Evolutionary conservation across 768 basidiomycete species (phyloP).

Genomic region (Mycena galopus): DNA sequence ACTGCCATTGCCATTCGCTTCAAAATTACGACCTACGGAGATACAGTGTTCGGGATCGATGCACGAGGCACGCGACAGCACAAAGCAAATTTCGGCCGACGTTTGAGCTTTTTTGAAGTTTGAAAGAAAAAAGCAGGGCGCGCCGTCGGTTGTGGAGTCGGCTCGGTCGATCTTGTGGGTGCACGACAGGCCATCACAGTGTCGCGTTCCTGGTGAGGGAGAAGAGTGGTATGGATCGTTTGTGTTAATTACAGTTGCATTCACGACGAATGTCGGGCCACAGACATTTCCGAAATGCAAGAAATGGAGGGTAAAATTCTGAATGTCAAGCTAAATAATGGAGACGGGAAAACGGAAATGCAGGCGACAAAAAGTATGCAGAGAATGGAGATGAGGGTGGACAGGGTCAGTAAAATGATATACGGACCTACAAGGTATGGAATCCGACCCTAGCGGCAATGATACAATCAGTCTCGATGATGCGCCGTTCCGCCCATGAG

Average conservation of each 20-base stretch:
- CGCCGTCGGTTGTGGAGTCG: not conserved
- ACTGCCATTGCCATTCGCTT: not conserved
- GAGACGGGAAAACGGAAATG: not conserved
- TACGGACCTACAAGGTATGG: slow-evolving; percentile 31
- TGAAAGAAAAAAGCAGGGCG: not conserved
- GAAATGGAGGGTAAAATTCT: slow-evolving; percentile 22
- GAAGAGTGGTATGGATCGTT: not conserved
- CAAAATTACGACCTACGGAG: not conserved
- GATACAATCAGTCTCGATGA: slow-evolving; percentile 67
- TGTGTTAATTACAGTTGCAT: not conserved
- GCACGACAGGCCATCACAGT: not conserved
- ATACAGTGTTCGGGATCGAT: slow-evolving; percentile 5
- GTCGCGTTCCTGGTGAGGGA: slow-evolving; percentile 10
- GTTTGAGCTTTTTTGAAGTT: too few relatives aligned
- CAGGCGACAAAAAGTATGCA: slow-evolving; percentile 20
- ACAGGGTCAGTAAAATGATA: slow-evolving; percentile 7
- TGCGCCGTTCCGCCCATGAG: slow-evolving; percentile 74
- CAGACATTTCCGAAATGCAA: slow-evolving; percentile 14
- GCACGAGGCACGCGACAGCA: not conserved
- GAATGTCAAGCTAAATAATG: slow-evolving; percentile 5
- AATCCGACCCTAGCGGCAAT: not conserved
- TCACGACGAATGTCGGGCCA: slow-evolving; percentile 2
- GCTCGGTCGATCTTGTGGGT: not conserved
- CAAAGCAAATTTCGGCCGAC: not conserved
- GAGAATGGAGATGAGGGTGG: slow-evolving; percentile 15